Base-by-base conservation (phyloP, 176 grass and related monocot species). In the Dactylis glomerata region DNA sequence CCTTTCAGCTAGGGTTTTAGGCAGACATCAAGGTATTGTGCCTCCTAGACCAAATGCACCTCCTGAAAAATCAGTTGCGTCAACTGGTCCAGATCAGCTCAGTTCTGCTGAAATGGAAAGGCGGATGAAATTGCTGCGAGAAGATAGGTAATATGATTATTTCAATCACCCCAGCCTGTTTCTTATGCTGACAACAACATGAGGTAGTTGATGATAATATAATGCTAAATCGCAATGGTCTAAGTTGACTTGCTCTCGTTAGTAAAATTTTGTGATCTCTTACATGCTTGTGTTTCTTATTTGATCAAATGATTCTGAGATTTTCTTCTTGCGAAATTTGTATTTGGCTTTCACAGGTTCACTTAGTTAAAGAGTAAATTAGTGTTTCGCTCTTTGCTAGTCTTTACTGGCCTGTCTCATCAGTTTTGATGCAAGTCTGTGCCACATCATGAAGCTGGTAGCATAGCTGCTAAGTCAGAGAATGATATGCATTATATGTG, bases 91-190 rank as follows among this genome's bases (percentile, higher is more conserved):
- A 65, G 92, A 98, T 78, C 96, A 98, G 74, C 91, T 98, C 23
- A 95, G 91, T 80, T 58, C 83, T 56, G 85, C 52, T 26, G 96
- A 98, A 85, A 92, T 98, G 80, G 85, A 88, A 50, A 81, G 50
- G 5, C 89, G 96, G 40, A 92, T 98, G 81, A 98, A 98, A 87
- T 87, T 98, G 45, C 91, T 98, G 82, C 67, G 89, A 83, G 95
- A 98, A 81, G 93, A 98, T 73, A 93, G 96, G 96, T 95, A 93
- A 85, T 82, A 15, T 36, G 19, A 89, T 73, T 57, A 62, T 74
- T 56, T 73, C 57, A 23, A 85, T 19, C 50, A 44, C 28, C 28
- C 16, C n/a, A 22, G 42, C 27, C 13, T 51, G 63, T 57, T 88
- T 82, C 5, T 51, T 70, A n/a, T 54, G 20, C 20, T 64, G 11